A percentile compares a stretch with the other conserved stretches of the same genome.
These are phyloP conservation scores for Starmerella bombicola DNA, from an alignment of 805 yeast genomes.

Conservation along the genomic window DNA sequence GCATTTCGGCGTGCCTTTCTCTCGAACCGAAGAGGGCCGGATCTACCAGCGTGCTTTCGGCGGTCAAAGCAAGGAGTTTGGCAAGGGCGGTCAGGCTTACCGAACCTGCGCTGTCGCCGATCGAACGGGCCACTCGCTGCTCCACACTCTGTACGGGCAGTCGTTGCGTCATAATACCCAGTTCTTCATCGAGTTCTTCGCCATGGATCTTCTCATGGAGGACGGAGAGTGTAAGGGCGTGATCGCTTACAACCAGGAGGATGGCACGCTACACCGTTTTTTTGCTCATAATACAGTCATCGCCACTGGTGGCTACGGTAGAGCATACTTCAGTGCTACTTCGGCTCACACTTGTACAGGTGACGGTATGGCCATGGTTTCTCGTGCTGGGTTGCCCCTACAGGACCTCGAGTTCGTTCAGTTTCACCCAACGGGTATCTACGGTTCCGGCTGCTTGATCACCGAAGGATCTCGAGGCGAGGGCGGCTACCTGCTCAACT, in stretches of 20 bases:
- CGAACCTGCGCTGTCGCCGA: conserved; percentile 99
- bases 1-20: conserved; percentile 96
- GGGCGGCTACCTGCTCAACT: conserved; percentile 93
- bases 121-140: conserved; percentile 94
- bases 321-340: conserved; percentile 97
- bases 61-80: conserved; percentile 89
- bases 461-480: conserved; percentile 99
- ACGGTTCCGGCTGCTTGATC: conserved; percentile 96
- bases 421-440: conserved; percentile 99
- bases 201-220: conserved; percentile 85
- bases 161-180: conserved; percentile 93
- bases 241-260: conserved; percentile 96
- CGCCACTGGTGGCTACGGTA: conserved; percentile 98
- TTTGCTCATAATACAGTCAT: conserved; percentile 91
- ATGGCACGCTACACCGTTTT: conserved; percentile 96
- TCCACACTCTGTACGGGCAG: conserved; percentile 94
- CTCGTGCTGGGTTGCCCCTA: conserved; percentile 95
- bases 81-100: conserved; percentile 98
- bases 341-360: conserved; percentile 99
- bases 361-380: conserved; percentile 96
- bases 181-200: conserved; percentile 94
- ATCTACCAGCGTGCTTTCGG: conserved; percentile 99
- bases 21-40: conserved; percentile 91
- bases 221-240: conserved; percentile 95
- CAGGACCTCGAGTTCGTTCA: conserved; percentile 96